Evolutionary conservation across 1,284 basidiomycete genomes (phyloP).

Genomic region (Kalmanozyma brasiliensis): DNA sequence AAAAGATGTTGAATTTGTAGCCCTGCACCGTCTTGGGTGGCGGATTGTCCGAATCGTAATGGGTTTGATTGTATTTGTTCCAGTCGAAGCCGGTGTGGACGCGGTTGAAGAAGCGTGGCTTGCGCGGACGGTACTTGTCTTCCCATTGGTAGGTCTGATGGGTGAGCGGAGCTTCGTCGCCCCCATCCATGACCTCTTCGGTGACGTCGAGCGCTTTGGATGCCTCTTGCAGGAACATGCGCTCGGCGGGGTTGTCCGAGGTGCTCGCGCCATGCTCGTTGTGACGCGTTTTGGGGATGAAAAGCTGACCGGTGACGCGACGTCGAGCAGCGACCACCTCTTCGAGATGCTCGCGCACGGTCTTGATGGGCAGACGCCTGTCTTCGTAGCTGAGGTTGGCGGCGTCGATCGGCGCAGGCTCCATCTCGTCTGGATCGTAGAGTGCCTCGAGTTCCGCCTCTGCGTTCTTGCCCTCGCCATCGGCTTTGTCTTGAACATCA

Average conservation of each 20-base stretch:
- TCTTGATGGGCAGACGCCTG: conserved; percentile 34
- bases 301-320: conserved; percentile 42
- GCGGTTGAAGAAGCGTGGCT: conserved; percentile 98
- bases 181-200: conserved; percentile 85
- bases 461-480: conserved; percentile 73
- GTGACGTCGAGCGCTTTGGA: conserved; percentile 93
- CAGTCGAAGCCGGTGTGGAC: conserved; percentile 99
- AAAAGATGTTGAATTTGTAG: conserved; percentile 97
- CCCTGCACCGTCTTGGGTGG: conserved; percentile 72
- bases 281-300: conserved; percentile 46
- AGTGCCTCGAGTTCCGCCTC: conserved; percentile 72
- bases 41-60: conserved; percentile 67
- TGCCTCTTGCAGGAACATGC: conserved; percentile 56
- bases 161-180: conserved; percentile 82
- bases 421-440: conserved; percentile 57
- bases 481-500: conserved; percentile 61
- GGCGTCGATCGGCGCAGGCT: conserved; percentile 41
- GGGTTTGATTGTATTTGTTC: conserved; percentile 78
- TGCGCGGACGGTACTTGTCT: conserved; percentile 97
- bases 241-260: conserved; percentile 40
- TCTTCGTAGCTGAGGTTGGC: conserved; percentile 52
- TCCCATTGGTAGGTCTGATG: conserved; percentile 89
- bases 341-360: conserved; percentile 40
- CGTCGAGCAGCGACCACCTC: conserved; percentile 48
- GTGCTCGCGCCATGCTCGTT: conserved; percentile 4